Base-by-base conservation (phyloP, 345 rosid species). In the Heritiera fomes region DNA sequence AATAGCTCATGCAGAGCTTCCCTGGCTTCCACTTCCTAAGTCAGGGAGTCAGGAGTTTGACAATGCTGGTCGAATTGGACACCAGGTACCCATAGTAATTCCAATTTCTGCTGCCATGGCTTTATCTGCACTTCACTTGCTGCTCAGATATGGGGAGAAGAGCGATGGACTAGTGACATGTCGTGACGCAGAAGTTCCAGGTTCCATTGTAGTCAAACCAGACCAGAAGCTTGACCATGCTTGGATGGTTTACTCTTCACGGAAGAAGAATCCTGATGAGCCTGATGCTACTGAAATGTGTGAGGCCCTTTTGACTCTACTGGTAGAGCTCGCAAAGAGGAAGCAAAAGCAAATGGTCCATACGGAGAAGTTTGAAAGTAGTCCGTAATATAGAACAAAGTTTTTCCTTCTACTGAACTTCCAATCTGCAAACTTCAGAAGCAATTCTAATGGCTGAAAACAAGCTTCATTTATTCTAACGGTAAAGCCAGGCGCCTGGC, bases 1-100 rank as follows among this genome's bases (percentile, higher is more conserved):
- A 83, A 88, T 90, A 79, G 92, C 94, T 62, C 94, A 92, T 50
- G 91, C 90, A 28, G 94, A 92, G 83, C 91, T 90, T 76, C 90
- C 91, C 3, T 84, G 89, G 91, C 86, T 90, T 75, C 90, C 88
- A 56, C 77, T 89, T 72, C 85, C 86, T 28, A 82, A 38, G 15
- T 78, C 86, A 13, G 79, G 89, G 65, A 32, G 34, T 8, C 78
- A 77, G 23, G 87, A 81, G 45, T 64, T 80, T 2, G 83, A 86
- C 11, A 47, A 61, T 67, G 67, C 69, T 45, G 71, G 73, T 47
- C 81, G 74, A 67, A 78, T 73, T 53, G 86, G 91, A 79, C 82
- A 81, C 47, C 87, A 84, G 55, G 89, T 92, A 32, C 94, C 91
- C 0, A 87, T 92, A 28, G 85, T 82, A 72, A 81, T 92, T 68